Percentiles rank a stretch among this genome's conserved stretches.
These are phyloP conservation scores for Fusarium liriodendri DNA, from an alignment of 2,329 filamentous ascomycete genomes.

Conservation along the genomic window DNA sequence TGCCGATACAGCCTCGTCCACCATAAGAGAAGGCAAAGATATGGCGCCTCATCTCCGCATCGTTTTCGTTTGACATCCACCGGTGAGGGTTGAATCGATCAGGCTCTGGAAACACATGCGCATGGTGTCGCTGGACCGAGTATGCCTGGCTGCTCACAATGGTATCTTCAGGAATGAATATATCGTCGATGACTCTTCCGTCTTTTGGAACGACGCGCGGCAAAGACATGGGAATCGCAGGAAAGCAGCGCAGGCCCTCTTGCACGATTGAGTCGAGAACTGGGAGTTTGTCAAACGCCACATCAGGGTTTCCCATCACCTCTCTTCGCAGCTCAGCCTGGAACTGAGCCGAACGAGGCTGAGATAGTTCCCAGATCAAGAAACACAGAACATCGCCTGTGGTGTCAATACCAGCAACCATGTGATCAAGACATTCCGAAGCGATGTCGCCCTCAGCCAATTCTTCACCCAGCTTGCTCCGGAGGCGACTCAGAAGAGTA, in stretches of 20 bases:
- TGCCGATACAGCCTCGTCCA: conserved; percentile 71
- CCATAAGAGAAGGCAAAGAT: conserved; percentile 75
- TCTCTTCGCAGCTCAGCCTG: conserved; percentile 67
- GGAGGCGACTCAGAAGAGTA: conserved; percentile 67
- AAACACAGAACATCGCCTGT: conserved; percentile 76
- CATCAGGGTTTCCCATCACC: conserved; percentile 53
- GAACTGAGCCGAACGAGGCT: conserved; percentile 60
- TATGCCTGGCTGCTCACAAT: conserved; percentile 70
- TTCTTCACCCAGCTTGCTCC: conserved; percentile 58
- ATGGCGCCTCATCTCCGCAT: conserved; percentile 72
- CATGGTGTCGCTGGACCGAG: conserved; percentile 67
- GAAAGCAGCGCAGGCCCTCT: conserved; percentile 70
- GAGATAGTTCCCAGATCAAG: conserved; percentile 75
- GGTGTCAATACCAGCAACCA: conserved; percentile 77
- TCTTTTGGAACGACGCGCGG: conserved; percentile 65
- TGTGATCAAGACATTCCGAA: conserved; percentile 77
- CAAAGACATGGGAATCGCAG: conserved; percentile 72
- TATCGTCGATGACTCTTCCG: conserved; percentile 65
- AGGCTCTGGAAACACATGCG: conserved; percentile 78
- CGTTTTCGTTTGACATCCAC: conserved; percentile 80
- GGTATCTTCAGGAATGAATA: conserved; percentile 61
- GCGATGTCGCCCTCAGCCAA: conserved; percentile 63
- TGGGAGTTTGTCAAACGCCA: conserved; percentile 59
- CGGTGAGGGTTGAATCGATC: conserved; percentile 82
- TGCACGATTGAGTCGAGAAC: conserved; percentile 72